Evolutionary conservation across 768 basidiomycete genomes (phyloP), one percentile per base, ranked within the genome.

Genomic region (Naganishia kalamii): DNA sequence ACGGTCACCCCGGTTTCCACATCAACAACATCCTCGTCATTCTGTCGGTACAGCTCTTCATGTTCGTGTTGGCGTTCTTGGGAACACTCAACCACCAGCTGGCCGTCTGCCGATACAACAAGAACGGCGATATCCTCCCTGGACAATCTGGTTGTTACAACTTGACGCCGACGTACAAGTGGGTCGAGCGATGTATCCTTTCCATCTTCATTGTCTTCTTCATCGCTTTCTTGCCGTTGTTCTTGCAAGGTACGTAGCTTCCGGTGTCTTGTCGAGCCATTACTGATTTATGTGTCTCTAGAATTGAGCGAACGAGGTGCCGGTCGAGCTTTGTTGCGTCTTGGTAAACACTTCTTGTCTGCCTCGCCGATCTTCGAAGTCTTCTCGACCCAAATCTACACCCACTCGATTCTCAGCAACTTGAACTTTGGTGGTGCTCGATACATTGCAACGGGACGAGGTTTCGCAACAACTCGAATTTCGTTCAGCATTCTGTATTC

Each of bases 11-110:
- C 48, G 96, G 91, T 60, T 99, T 99, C 87, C 96, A 98, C 76
- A 94, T 99, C 81, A 97, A 99, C 84, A 99, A 98, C 78, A 98
- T 98, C 85, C 82, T 98, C 76, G 89, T 99, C 79, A 99, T 99
- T 75, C 80, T 96, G 70, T 94, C 96, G 41, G 90, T 98, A 29
- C 94, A 97, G 78, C 81, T 93, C 66, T 98, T 99, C 84, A 84
- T 98, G 72, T 82, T 94, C 60, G 90, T 92, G 4, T 85, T 99
- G 85, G 87, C 96, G 37, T 97, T 92, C 83, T 80, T 99, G 71
- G 96, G 93, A 33, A 92, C 92, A 0, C 81, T 99, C 64, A 93
- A 90, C 78, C 86, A 87, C 52, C 84, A 87, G 65, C 79, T 99
- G 60, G 77, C 76, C 40, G 84, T 97, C 51, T 99, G 96, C 81